Percentiles rank a stretch among this genome's conserved stretches.
phyloP scores from a whole-genome alignment of 192 early-diverging fungal species.

The Entomortierella beljakovae region DNA sequence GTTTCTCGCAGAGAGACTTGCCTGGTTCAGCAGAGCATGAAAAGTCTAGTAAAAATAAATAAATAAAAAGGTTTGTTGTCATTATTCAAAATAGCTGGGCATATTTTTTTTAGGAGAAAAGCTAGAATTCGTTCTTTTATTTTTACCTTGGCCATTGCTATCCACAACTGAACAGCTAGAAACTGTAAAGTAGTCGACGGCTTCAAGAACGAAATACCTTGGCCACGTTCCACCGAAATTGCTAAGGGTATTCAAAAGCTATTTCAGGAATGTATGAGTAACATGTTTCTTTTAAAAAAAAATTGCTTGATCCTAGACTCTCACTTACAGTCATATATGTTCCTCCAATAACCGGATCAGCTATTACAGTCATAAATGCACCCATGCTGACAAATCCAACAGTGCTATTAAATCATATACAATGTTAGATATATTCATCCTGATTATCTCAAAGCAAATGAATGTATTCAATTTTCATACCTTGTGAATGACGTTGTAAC shows the following conservation, averaged over 20 bases:
- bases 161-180: conserved; percentile 56
- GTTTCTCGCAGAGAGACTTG: conserved; percentile 67
- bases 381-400: conserved; percentile 87
- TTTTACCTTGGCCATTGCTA: conserved; percentile 39
- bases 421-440: too few relatives aligned
- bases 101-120: too few relatives aligned
- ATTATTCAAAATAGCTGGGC: too few relatives aligned
- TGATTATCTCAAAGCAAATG: too few relatives aligned
- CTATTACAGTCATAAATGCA: conserved; percentile 94
- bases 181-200: conserved; percentile 90
- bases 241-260: conserved; percentile 90
- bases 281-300: too few relatives aligned
- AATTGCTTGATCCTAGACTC: too few relatives aligned
- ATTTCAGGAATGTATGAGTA: too few relatives aligned
- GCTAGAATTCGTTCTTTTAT: neutral
- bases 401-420: conserved; percentile 58
- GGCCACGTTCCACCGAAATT: conserved; percentile 99
- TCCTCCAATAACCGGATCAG: conserved; percentile 94
- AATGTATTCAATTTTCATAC: conserved; percentile 33
- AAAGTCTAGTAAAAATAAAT: conserved; percentile 44
- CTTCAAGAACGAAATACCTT: conserved; percentile 90
- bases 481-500: conserved; percentile 87
- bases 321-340: conserved; percentile 72
- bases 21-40: conserved; percentile 74
- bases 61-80: neutral